These are phyloP conservation scores for Diaporthe citrichinensis DNA, from an alignment of 2,329 filamentous ascomycete species.

Conservation along the genomic window DNA sequence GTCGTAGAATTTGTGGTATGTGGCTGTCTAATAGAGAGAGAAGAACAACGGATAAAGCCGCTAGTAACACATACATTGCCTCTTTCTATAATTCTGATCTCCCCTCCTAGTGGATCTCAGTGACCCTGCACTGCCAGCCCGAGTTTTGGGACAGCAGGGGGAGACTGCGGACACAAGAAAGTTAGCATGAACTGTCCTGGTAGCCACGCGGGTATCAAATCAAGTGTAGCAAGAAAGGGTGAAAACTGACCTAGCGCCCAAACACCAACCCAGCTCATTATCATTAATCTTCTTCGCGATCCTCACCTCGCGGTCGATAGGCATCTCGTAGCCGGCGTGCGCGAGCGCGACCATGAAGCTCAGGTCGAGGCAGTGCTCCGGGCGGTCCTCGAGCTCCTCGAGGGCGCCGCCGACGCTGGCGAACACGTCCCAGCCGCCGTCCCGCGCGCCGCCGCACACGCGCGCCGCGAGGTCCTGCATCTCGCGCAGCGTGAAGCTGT, in stretches of 20 bases:
- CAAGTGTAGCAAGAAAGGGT: not conserved
- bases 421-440: slow-evolving; percentile 81
- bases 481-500: slow-evolving; percentile 93
- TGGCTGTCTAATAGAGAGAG: not conserved
- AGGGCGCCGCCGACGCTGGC: slow-evolving; percentile 81
- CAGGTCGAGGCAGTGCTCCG: slow-evolving; percentile 93
- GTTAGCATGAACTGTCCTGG: not conserved
- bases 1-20: not conserved
- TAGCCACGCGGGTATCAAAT: not conserved
- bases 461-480: slow-evolving; percentile 86
- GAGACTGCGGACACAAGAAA: slow-evolving; percentile 69
- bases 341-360: slow-evolving; percentile 96
- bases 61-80: not conserved
- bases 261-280: slow-evolving; percentile 97
- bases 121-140: slow-evolving; percentile 91
- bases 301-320: slow-evolving; percentile 93
- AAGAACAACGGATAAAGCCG: not conserved
- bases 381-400: slow-evolving; percentile 83
- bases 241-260: slow-evolving; percentile 86
- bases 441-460: slow-evolving; percentile 83
- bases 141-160: slow-evolving; percentile 85
- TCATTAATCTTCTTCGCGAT: slow-evolving; percentile 99
- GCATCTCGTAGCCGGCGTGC: slow-evolving; percentile 98
- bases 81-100: slow-evolving; percentile 44
- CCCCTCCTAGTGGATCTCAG: slow-evolving; percentile 72